Evolutionary conservation across 2,329 filamentous ascomycete species (phyloP).

Genomic region (Fusarium sp.): DNA sequence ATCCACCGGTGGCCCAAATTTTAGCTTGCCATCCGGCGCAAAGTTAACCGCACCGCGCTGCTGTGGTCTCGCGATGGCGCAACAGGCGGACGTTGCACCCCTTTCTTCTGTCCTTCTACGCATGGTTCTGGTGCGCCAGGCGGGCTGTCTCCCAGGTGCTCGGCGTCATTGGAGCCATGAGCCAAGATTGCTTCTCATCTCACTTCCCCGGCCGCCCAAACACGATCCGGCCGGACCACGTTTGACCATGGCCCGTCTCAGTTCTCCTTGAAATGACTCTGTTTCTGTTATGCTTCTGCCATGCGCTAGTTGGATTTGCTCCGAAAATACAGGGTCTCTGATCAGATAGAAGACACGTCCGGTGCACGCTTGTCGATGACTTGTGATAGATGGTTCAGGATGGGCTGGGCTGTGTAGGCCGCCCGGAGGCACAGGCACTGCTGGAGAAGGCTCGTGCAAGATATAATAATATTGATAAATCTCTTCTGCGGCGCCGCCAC

Average conservation of each 20-base stretch:
- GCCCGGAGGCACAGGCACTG: background rate
- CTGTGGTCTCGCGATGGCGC: conserved; percentile 30
- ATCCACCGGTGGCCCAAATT: conserved; percentile 21
- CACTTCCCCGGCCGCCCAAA: conserved; percentile 14
- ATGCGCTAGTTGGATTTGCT: conserved; percentile 20
- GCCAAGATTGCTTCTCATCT: conserved; percentile 30
- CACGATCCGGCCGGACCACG: conserved; percentile 15
- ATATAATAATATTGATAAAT: conserved; percentile 3
- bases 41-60: conserved; percentile 28
- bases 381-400: background rate
- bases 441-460: conserved; percentile 1
- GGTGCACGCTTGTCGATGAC: background rate
- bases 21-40: conserved; percentile 32
- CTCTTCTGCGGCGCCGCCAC: conserved; percentile 26
- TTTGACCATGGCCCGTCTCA: conserved; percentile 9
- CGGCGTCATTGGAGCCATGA: conserved; percentile 19
- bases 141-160: conserved; percentile 23
- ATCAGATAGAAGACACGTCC: background rate
- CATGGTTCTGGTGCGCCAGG: conserved; percentile 19
- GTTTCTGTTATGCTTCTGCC: conserved; percentile 20
- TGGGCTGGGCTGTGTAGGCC: background rate
- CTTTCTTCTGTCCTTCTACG: conserved; percentile 35
- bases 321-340: conserved; percentile 13
- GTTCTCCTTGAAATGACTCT: conserved; percentile 4
- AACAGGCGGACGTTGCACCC: conserved; percentile 30